A percentile compares a stretch with the other conserved stretches of the same genome.
Evolutionary conservation across 768 basidiomycete species (phyloP).

Genomic region (Xerocomus brunneocitrinus): DNA sequence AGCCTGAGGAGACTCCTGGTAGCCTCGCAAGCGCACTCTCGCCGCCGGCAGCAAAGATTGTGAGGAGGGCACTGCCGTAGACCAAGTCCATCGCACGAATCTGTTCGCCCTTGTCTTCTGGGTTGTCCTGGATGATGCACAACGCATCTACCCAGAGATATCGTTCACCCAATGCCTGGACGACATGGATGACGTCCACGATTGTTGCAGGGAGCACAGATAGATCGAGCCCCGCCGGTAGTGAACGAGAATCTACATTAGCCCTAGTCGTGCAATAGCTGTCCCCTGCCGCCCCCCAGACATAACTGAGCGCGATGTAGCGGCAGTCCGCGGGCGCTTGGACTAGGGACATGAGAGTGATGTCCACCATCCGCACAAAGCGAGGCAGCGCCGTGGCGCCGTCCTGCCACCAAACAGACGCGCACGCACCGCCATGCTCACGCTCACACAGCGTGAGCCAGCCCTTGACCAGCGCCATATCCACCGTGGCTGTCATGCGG

Average conservation of each 20-base stretch:
- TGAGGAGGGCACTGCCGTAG: constrained; percentile 2
- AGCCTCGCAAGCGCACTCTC: neutral
- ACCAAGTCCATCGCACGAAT: constrained; percentile 9
- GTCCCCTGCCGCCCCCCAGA: neutral
- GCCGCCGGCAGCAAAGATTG: constrained; percentile 7
- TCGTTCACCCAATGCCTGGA: neutral
- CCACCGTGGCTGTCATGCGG: neutral
- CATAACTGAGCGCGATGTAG: neutral
- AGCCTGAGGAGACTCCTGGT: neutral
- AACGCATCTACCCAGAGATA: constrained; percentile 7
- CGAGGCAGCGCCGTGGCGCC: neutral
- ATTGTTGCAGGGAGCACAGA: constrained; percentile 9
- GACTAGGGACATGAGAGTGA: neutral
- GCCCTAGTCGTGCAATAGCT: neutral
- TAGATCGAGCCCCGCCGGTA: constrained; percentile 1
- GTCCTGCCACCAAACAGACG: neutral
- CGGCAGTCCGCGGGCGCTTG: neutral
- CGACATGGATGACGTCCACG: neutral
- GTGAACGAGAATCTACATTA: neutral
- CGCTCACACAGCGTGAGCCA: neutral
- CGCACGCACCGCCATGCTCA: neutral
- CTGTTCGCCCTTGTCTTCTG: constrained; percentile 5
- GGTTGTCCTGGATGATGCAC: constrained; percentile 16
- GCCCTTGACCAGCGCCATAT: neutral
- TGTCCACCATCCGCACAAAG: neutral